Evolutionary conservation across 208 protist genomes (phyloP).

Genomic region (Endotrypanum monterogeii): DNA sequence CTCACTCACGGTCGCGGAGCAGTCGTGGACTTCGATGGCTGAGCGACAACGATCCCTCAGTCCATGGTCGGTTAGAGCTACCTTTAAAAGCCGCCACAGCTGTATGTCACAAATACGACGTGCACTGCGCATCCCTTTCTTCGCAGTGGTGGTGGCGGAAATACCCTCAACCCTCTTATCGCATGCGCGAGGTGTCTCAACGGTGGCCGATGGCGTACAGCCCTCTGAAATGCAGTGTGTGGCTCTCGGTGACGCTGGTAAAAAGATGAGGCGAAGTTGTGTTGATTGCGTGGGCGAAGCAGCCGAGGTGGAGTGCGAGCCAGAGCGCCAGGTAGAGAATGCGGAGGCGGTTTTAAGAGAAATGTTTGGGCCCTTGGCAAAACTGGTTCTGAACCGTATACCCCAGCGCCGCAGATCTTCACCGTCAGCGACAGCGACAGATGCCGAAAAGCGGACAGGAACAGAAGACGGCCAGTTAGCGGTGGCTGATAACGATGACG

Average conservation of each 20-base stretch:
- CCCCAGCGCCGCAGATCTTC: conserved; percentile 19
- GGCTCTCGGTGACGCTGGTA: not conserved
- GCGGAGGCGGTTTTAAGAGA: conserved; percentile 59
- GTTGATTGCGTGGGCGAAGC: not conserved
- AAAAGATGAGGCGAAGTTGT: not conserved
- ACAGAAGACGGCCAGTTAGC: conserved; percentile 4
- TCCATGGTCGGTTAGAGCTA: not conserved
- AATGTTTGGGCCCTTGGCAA: conserved; percentile 77
- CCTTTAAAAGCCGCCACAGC: not conserved
- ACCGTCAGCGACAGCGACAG: conserved; percentile 11
- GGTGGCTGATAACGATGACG: not conserved
- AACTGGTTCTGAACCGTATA: conserved; percentile 62
- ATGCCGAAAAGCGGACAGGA: conserved; percentile 8
- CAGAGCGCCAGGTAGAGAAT: conserved; percentile 42
- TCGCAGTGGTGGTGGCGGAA: not conserved
- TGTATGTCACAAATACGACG: not conserved
- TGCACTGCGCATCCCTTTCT: not conserved
- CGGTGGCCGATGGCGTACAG: not conserved
- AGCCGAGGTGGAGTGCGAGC: not conserved
- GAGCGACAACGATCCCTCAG: not conserved
- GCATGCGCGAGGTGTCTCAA: not conserved
- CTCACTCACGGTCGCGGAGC: not conserved
- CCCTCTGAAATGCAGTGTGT: not conserved
- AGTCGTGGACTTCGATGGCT: not conserved
- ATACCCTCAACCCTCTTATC: not conserved